Base-by-base conservation (phyloP, 768 basidiomycete species). In the Serendipita sp. region DNA sequence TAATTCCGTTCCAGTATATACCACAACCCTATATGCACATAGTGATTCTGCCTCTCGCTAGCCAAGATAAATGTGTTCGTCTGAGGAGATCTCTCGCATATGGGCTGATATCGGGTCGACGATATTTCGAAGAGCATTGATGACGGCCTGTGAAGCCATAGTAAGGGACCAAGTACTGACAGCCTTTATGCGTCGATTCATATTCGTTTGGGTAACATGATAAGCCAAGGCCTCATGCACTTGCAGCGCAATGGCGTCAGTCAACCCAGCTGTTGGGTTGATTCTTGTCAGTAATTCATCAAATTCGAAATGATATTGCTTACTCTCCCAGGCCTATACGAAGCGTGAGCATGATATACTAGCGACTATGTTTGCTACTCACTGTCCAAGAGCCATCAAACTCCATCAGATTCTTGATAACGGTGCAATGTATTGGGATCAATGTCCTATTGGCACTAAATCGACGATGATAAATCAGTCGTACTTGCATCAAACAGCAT, bases 351-450 rank as follows among this genome's bases (percentile, higher is more conserved):
- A 58, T 34, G 55, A 65, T 37, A 58, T 34, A 5, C 2, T 52
- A 44, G 53, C 63, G 44, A 64, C 23, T 15, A 43, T 64, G 58
- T 23, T 18, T 18, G 18, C 18, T 18, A 80, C 87, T 71, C 72
- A 92, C 89, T 63, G 91, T 98, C 94, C 93, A 98, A 23, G 91
- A 83, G 3, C 96, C 96, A 73, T 98, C 91, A 71, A 97, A 99
- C 66, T 96, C 91, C 63, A 74, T 76, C 65, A 95, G 74, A 65
- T 88, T 83, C 71, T 92, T 87, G 43, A 88, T 83, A 2, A 97
- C 85, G 63, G 85, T 82, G 72, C 93, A 97, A 68, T 86, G 91
- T 63, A 98, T 93, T 11, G 96, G 96, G 1, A 99, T 82, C 69
- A 99, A 75, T 1, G 96, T 99, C 66, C 87, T 84, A 71, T 98